phyloP scores from a whole-genome alignment of 1,139 yeast species.

The Magnusiomyces sp. region DNA sequence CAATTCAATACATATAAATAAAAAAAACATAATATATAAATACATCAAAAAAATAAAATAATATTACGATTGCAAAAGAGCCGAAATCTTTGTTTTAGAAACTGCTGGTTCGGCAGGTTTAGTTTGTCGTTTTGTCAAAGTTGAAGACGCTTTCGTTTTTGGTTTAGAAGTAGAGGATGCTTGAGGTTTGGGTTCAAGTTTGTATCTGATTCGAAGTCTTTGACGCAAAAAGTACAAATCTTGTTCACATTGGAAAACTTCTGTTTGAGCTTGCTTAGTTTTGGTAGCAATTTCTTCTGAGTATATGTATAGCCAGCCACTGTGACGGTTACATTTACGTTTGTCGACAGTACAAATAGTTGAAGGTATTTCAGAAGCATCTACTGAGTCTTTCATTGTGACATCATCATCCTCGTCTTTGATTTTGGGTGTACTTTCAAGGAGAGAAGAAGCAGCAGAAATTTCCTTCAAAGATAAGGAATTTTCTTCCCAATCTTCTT shows the following conservation, averaged over 20 bases:
- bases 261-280: too few relatives aligned
- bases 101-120: not conserved
- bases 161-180: not conserved
- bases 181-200: too few relatives aligned
- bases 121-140: not conserved
- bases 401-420: not conserved
- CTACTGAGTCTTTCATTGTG: conserved; percentile 11
- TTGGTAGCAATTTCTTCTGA: conserved; percentile 41
- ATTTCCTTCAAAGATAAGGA: too few relatives aligned
- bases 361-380: conserved; percentile 14
- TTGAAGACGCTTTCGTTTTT: not conserved
- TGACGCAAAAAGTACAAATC: too few relatives aligned
- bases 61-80: too few relatives aligned
- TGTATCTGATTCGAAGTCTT: too few relatives aligned
- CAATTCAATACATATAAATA: too few relatives aligned
- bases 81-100: not conserved
- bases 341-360: conserved; percentile 51
- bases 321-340: conserved; percentile 57
- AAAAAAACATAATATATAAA: too few relatives aligned
- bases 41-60: too few relatives aligned
- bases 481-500: conserved; percentile 16
- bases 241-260: too few relatives aligned
- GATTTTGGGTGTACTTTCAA: not conserved
- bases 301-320: conserved; percentile 55
- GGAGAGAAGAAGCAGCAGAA: too few relatives aligned